Conservation (phyloP, 139 green algal genomes). For the Yamagishiella unicocca region DNA sequence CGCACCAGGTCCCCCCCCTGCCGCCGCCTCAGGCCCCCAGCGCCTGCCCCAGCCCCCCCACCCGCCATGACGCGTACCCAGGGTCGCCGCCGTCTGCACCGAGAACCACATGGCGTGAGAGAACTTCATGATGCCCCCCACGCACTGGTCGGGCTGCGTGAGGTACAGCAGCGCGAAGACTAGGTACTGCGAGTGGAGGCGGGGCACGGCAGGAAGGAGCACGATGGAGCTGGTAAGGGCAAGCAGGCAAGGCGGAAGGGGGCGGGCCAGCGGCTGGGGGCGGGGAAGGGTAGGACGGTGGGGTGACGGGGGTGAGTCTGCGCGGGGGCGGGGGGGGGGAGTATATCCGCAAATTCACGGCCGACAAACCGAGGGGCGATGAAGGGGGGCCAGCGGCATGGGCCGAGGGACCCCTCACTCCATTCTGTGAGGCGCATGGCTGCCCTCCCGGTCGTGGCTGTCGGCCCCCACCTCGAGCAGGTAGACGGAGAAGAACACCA, state of each 20-base stretch:
- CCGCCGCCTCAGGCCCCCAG: not conserved
- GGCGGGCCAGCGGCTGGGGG: too few relatives aligned
- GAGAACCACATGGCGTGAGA: slow-evolving; percentile 44
- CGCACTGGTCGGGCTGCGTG: not conserved
- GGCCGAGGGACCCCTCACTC: too few relatives aligned
- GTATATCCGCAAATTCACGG: too few relatives aligned
- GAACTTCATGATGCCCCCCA: slow-evolving; percentile 25
- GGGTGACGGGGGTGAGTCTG: too few relatives aligned
- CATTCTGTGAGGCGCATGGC: too few relatives aligned
- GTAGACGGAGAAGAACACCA: slow-evolving; percentile 68
- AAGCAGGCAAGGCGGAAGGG: too few relatives aligned
- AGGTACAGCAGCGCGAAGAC: slow-evolving; percentile 58
- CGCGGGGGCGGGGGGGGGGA: too few relatives aligned
- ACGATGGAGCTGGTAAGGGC: not conserved
- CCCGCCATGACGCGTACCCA: slow-evolving; percentile 17
- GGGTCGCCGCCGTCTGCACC: slow-evolving; percentile 33
- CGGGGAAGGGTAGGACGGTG: too few relatives aligned
- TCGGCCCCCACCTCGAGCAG: slow-evolving; percentile 52
- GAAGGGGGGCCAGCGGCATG: too few relatives aligned
- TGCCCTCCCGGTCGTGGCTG: too few relatives aligned
- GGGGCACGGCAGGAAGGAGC: not conserved
- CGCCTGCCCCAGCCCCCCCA: not conserved
- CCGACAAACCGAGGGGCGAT: too few relatives aligned
- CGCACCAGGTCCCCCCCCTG: not conserved
- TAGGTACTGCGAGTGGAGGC: slow-evolving; percentile 58